These are phyloP conservation scores for Trametes elegans DNA, from an alignment of 768 basidiomycete species.

Conservation along the genomic window DNA sequence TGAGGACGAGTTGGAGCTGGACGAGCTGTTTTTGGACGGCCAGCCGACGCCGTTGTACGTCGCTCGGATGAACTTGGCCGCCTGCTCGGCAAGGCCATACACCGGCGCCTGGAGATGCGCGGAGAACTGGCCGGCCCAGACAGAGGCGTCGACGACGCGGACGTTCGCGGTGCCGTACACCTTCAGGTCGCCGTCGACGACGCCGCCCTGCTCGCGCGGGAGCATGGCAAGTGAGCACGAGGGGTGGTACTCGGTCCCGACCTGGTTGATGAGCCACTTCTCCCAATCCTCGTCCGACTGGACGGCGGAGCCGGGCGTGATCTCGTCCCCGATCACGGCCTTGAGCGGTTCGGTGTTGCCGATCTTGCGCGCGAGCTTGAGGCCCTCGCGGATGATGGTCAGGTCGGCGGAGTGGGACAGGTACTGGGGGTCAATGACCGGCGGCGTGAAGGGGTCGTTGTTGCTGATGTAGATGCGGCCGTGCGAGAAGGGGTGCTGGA, in stretches of 20 bases:
- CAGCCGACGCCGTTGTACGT: conserved; percentile 34
- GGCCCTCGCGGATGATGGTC: conserved; percentile 51
- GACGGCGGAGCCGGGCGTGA: conserved; percentile 48
- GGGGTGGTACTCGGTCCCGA: conserved; percentile 62
- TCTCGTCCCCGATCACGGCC: conserved; percentile 43
- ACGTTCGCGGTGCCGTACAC: conserved; percentile 59
- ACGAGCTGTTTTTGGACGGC: neutral
- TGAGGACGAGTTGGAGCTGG: neutral
- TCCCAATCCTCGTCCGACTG: conserved; percentile 57
- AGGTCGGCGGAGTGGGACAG: conserved; percentile 54
- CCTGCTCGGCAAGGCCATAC: conserved; percentile 50
- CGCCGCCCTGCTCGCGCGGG: conserved; percentile 50
- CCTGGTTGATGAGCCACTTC: conserved; percentile 42
- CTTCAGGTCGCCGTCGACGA: conserved; percentile 53
- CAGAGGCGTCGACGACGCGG: conserved; percentile 55
- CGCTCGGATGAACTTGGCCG: conserved; percentile 41
- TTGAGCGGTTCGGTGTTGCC: conserved; percentile 52
- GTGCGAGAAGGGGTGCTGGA: conserved; percentile 65
- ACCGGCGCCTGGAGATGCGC: conserved; percentile 40
- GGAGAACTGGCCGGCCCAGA: conserved; percentile 53
- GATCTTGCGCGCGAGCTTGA: conserved; percentile 59
- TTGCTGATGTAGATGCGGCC: conserved; percentile 65
- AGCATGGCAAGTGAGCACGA: conserved; percentile 57
- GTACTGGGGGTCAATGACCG: conserved; percentile 66
- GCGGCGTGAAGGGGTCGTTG: conserved; percentile 54